Evolutionary conservation across 305 asterid genomes (phyloP).

Genomic region (Rubia tinctorum): DNA sequence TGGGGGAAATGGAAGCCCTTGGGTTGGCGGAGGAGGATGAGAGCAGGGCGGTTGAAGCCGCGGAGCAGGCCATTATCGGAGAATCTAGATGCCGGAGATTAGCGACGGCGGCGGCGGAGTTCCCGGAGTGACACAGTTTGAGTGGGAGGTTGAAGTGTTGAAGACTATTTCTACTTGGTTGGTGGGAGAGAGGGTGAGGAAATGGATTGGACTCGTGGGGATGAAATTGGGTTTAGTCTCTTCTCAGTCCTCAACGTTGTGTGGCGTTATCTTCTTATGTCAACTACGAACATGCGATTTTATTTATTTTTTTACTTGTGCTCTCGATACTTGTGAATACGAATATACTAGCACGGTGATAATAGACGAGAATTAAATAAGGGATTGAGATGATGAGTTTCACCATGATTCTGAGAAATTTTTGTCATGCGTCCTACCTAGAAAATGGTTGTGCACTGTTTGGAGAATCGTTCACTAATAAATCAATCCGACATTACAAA

Average conservation of each 20-base stretch:
- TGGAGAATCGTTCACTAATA: no score
- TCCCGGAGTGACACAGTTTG: neutral
- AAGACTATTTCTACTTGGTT: neutral
- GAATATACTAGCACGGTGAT: no score
- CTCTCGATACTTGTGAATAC: no score
- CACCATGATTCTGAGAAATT: no score
- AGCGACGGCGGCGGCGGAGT: neutral
- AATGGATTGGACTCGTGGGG: neutral
- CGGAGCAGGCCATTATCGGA: constrained; percentile 30
- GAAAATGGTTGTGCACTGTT: no score
- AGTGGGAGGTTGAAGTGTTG: neutral
- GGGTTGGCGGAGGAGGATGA: constrained; percentile 6
- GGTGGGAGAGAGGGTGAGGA: neutral
- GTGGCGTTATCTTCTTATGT: constrained; percentile 4
- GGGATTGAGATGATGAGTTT: no score
- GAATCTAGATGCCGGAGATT: neutral
- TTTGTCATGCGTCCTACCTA: no score
- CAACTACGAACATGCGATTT: neutral
- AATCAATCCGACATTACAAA: no score
- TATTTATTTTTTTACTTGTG: neutral
- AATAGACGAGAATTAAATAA: no score
- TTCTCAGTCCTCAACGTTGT: neutral
- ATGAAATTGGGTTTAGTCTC: neutral
- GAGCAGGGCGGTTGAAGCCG: constrained; percentile 25
- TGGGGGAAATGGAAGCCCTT: constrained; percentile 32